Evolutionary conservation across 176 grass and related monocot species (phyloP).

Genomic region (Cymbopogon citratus): DNA sequence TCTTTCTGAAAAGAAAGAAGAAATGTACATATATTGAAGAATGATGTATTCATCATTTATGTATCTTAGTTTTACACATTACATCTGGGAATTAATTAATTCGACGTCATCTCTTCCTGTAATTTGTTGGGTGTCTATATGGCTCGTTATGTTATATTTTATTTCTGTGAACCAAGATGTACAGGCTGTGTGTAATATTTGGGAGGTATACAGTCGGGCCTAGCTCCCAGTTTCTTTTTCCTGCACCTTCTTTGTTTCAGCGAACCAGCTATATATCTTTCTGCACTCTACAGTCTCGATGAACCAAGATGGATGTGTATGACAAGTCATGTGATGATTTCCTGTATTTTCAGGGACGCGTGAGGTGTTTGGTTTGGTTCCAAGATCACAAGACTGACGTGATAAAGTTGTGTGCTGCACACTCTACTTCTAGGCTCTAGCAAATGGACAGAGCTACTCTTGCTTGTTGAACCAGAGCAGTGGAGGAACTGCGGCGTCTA

Average conservation of each 20-base stretch:
- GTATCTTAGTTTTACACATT: too few relatives aligned
- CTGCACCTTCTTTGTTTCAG: too few relatives aligned
- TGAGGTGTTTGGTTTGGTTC: not conserved
- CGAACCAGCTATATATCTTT: not conserved
- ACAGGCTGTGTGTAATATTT: too few relatives aligned
- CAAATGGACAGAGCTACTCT: slow-evolving; percentile 21
- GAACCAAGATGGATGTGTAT: not conserved
- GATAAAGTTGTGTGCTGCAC: not conserved
- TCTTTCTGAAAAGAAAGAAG: not conserved
- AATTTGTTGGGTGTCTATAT: too few relatives aligned
- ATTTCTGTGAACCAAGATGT: too few relatives aligned
- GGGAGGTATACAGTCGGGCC: too few relatives aligned
- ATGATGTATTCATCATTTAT: not conserved
- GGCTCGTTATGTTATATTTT: too few relatives aligned
- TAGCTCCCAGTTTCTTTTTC: too few relatives aligned
- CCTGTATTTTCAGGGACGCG: not conserved
- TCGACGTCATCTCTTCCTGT: too few relatives aligned
- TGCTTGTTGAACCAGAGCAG: slow-evolving; percentile 8
- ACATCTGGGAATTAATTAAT: too few relatives aligned
- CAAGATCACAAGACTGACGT: slow-evolving; percentile 13
- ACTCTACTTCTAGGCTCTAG: not conserved
- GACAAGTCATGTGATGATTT: not conserved
- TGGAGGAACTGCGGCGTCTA: not conserved
- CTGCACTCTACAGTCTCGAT: slow-evolving; percentile 4
- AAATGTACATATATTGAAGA: not conserved